Base-by-base conservation (phyloP, 768 basidiomycete genomes). In the Mycena rebaudengoi region DNA sequence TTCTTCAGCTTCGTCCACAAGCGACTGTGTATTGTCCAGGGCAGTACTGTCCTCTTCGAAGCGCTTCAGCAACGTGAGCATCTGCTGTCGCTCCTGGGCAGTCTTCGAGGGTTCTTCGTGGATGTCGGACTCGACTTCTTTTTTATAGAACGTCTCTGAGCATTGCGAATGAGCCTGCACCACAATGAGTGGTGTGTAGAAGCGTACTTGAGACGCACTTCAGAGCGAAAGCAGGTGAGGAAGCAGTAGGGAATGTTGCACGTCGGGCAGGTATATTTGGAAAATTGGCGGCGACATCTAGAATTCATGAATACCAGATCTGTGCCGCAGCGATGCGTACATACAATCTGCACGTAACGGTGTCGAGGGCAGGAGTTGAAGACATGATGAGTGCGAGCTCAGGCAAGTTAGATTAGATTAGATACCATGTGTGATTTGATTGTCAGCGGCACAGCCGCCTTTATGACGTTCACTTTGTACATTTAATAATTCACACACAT, bases 241-340 rank as follows among this genome's bases (percentile, higher is more conserved):
- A 91, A 91, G 77, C 94, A 96, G 69, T 95, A 95, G 0, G 85
- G 84, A 26, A 90, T 77, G 70, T 95, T 95, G 78, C 94, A 96
- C 30, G 82, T 82, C 23, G 94, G 91, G 66, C 94, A 96, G 0
- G 88, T 89, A 75, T 96, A 96, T 70, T 88, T 89, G 18, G 91
- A 85, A 66, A 91, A 83, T 69, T 92, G 90, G 70, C 91, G 82
- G 30, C 81, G 83, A 78, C 93, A 95, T 69, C 93, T 95, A 62
- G 14, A 66, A 60, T 48, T 53, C n/a, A n/a, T n/a, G n/a, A n/a
- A n/a, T n/a, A n/a, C n/a, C n/a, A n/a, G n/a, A n/a, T n/a, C n/a
- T n/a, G n/a, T n/a, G n/a, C n/a, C n/a, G n/a, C n/a, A n/a, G n/a
- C n/a, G n/a, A n/a, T n/a, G n/a, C n/a, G n/a, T n/a, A n/a, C n/a